Evolutionary conservation across 78 protist genomes (phyloP).

Genomic region (slime mould (Dictyostelium discoideum)): dicty_2.7 NC_007089.4:2709501-2710000

Average conservation of each 20-base stretch:
- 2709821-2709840: not conserved
- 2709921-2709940: constrained; percentile 33
- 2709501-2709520: constrained; percentile 51
- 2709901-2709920: constrained; percentile 47
- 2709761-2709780: not conserved
- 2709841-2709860: not conserved
- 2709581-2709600: not conserved
- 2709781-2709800: constrained; percentile 6
- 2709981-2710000: constrained; percentile 12
- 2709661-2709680: constrained; percentile 6
- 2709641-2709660: not conserved
- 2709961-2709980: constrained; percentile 9
- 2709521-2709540: constrained; percentile 24
- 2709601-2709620: constrained; percentile 1
- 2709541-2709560: constrained; percentile 25
- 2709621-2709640: constrained; percentile 39
- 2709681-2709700: not conserved
- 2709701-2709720: constrained; percentile 31
- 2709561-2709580: constrained; percentile 6
- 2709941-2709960: constrained; percentile 23
- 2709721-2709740: not conserved
- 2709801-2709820: not conserved
- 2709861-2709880: not conserved
- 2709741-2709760: not conserved
- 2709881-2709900: not conserved